Conservation (phyloP, 2,329 filamentous ascomycete genomes). For the Diaporthe vaccinii region DNA sequence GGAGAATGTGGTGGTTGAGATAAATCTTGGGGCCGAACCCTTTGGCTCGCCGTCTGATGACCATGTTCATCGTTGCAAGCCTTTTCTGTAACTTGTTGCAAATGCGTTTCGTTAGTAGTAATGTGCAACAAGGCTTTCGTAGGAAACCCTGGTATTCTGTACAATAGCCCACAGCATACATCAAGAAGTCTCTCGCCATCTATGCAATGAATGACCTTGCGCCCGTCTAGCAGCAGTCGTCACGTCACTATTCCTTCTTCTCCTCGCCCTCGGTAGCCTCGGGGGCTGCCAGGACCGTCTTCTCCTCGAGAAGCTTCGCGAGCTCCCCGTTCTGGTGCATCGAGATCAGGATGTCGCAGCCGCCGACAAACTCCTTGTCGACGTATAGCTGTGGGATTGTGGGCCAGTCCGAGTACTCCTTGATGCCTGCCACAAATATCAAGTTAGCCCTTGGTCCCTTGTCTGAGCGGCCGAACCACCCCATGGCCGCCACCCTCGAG, state of each 20-base stretch:
- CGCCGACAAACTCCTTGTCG: constrained; percentile 94
- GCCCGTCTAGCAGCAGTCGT: not conserved
- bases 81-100: not conserved
- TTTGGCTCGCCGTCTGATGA: not conserved
- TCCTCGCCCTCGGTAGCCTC: constrained; percentile 56
- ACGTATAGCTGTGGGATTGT: constrained; percentile 98
- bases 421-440: constrained; percentile 76
- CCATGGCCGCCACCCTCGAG: not conserved
- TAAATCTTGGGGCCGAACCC: not conserved
- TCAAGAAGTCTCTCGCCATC: not conserved
- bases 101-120: constrained; percentile 21
- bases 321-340: constrained; percentile 98
- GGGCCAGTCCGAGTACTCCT: constrained; percentile 99
- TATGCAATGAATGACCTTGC: not conserved
- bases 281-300: constrained; percentile 80
- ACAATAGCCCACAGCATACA: not conserved
- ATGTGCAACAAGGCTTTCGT: constrained; percentile 23
- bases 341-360: constrained; percentile 95
- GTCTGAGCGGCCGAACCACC: not conserved
- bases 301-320: constrained; percentile 91
- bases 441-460: constrained; percentile 35
- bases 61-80: not conserved
- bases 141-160: not conserved
- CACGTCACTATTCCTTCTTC: constrained; percentile 50
- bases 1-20: not conserved